Conservation (phyloP, 2,329 filamentous ascomycete genomes). For the Neofusicoccum parvum region DNA sequence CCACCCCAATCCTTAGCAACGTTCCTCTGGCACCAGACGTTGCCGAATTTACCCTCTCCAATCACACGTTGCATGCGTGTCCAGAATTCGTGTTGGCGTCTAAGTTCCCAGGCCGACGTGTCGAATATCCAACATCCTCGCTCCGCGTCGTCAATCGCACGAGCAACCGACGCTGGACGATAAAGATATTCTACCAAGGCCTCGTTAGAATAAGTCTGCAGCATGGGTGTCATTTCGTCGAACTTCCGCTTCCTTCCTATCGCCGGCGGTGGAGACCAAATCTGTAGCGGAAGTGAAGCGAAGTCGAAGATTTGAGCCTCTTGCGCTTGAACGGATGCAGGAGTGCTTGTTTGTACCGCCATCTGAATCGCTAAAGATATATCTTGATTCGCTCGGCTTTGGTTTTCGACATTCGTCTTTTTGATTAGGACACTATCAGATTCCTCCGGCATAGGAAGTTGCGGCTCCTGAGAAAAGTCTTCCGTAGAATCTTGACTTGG, state of each 20-base stretch:
- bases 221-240: conserved; percentile 4
- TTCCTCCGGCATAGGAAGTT: background rate
- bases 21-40: conserved; percentile 46
- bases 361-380: background rate
- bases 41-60: conserved; percentile 60
- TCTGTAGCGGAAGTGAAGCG: conserved; percentile 27
- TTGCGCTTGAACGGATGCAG: background rate
- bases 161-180: conserved; percentile 20
- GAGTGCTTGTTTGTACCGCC: too few relatives aligned
- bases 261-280: conserved; percentile 31
- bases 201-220: background rate
- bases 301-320: conserved; percentile 26
- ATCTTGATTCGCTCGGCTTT: background rate
- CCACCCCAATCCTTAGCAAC: conserved; percentile 46
- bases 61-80: conserved; percentile 63
- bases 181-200: conserved; percentile 25
- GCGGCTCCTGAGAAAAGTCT: background rate
- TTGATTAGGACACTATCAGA: background rate
- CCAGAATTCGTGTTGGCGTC: conserved; percentile 61
- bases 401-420: too few relatives aligned
- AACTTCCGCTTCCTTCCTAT: conserved; percentile 1
- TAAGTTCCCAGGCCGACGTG: conserved; percentile 56
- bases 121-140: conserved; percentile 77
- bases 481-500: too few relatives aligned
- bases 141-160: conserved; percentile 50